A percentile compares a stretch with the other conserved stretches of the same genome.
Evolutionary conservation across 2,329 filamentous ascomycete species (phyloP).

Genomic region (Talaromyces sp.): DNA sequence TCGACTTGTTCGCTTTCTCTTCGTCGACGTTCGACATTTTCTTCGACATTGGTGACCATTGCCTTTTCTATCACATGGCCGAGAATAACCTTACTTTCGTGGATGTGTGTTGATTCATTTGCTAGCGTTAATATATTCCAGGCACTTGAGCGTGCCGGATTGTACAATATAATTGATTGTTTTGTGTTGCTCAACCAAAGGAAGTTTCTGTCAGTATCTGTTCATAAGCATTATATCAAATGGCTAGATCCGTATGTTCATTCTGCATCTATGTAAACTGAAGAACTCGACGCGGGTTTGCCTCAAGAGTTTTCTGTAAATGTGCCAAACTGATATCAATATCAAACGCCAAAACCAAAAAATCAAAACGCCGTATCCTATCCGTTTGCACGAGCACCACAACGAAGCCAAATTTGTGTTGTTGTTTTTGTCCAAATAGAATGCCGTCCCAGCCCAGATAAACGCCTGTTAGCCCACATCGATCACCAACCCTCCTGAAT

Average conservation of each 20-base stretch:
- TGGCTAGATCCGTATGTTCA: background rate
- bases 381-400: background rate
- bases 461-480: background rate
- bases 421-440: background rate
- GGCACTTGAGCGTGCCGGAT: background rate
- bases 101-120: slow-evolving; percentile 3
- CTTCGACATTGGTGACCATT: background rate
- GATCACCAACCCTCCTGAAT: background rate
- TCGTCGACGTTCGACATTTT: background rate
- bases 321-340: background rate
- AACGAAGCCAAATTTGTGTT: background rate
- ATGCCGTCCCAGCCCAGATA: background rate
- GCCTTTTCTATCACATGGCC: background rate
- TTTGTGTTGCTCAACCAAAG: background rate
- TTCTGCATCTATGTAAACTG: background rate
- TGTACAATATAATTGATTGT: slow-evolving; percentile 8
- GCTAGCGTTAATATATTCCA: slow-evolving; percentile 6
- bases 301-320: background rate
- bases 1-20: slow-evolving; percentile 5
- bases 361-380: background rate
- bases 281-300: background rate
- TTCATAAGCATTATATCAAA: background rate
- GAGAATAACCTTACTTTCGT: background rate
- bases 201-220: background rate
- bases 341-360: background rate